These are phyloP conservation scores for Gyromitra esculenta DNA, from an alignment of 2,329 filamentous ascomycete genomes.

Conservation along the genomic window DNA sequence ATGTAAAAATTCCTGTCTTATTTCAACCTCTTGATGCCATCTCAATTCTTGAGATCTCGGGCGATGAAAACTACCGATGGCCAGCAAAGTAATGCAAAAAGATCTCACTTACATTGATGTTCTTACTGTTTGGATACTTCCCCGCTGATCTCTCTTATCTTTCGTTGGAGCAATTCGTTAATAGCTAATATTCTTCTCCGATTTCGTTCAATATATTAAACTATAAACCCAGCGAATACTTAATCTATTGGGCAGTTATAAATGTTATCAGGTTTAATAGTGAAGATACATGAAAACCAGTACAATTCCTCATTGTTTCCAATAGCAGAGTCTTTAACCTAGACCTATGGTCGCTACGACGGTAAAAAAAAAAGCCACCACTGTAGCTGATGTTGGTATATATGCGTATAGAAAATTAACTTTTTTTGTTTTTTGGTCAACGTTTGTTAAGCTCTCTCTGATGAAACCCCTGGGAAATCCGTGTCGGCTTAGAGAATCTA, in stretches of 20 bases:
- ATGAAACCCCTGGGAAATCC: too few species aligned
- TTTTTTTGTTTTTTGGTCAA: too few species aligned
- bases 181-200: background rate
- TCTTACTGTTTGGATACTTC: background rate
- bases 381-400: too few species aligned
- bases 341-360: too few species aligned
- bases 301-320: background rate
- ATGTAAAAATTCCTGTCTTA: too few species aligned
- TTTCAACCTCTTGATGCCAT: too few species aligned
- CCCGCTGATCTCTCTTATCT: background rate
- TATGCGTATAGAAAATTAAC: too few species aligned
- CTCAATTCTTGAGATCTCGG: background rate
- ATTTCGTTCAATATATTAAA: background rate
- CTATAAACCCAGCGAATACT: background rate
- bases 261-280: background rate
- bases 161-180: background rate
- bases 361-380: too few species aligned
- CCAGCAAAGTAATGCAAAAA: conserved; percentile 13
- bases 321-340: background rate
- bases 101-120: background rate
- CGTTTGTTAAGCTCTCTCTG: too few species aligned
- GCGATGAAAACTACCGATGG: background rate
- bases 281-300: background rate
- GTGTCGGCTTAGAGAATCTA: background rate
- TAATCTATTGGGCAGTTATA: background rate